A percentile compares a stretch with the other conserved stretches of the same genome.
These are phyloP conservation scores for Epichloe brachyelytri DNA, from an alignment of 2,329 filamentous ascomycete species.

Conservation along the genomic window DNA sequence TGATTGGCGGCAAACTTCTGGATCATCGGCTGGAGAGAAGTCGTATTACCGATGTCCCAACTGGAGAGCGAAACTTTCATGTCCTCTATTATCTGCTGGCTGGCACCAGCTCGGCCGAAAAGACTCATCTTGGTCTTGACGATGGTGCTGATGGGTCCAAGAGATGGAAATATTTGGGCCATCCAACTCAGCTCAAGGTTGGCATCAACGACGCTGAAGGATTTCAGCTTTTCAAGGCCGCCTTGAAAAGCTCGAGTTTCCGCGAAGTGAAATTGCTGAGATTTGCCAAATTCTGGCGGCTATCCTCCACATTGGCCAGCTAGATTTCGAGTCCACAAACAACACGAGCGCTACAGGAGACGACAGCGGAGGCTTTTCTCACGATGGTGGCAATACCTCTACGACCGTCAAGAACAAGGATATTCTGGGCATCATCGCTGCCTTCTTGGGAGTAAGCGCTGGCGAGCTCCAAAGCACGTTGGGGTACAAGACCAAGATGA, in stretches of 20 bases:
- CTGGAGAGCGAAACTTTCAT: slow-evolving; percentile 93
- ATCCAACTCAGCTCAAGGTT: slow-evolving; percentile 92
- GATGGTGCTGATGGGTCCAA: slow-evolving; percentile 43
- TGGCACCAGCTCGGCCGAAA: slow-evolving; percentile 83
- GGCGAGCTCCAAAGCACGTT: slow-evolving; percentile 76
- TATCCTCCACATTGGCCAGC: slow-evolving; percentile 94
- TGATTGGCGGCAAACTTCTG: slow-evolving; percentile 88
- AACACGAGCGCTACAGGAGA: slow-evolving; percentile 69
- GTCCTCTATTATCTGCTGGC: slow-evolving; percentile 89
- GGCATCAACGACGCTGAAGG: slow-evolving; percentile 93
- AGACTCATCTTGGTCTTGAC: slow-evolving; percentile 62
- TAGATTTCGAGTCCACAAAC: slow-evolving; percentile 78
- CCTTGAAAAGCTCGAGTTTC: slow-evolving; percentile 90
- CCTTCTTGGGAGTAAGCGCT: slow-evolving; percentile 81
- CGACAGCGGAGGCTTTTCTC: slow-evolving; percentile 91
- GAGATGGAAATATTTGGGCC: slow-evolving; percentile 91
- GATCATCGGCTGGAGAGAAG: slow-evolving; percentile 89
- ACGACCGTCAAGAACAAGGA: slow-evolving; percentile 93
- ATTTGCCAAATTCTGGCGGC: slow-evolving; percentile 89
- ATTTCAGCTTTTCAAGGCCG: slow-evolving; percentile 96
- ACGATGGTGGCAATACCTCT: slow-evolving; percentile 76
- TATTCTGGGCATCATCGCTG: slow-evolving; percentile 69
- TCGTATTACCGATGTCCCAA: slow-evolving; percentile 81
- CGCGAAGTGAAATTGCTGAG: slow-evolving; percentile 84
- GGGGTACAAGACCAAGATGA: slow-evolving; percentile 92